Base-by-base conservation (phyloP, 768 basidiomycete species). In the Austroboletus festivus region DNA sequence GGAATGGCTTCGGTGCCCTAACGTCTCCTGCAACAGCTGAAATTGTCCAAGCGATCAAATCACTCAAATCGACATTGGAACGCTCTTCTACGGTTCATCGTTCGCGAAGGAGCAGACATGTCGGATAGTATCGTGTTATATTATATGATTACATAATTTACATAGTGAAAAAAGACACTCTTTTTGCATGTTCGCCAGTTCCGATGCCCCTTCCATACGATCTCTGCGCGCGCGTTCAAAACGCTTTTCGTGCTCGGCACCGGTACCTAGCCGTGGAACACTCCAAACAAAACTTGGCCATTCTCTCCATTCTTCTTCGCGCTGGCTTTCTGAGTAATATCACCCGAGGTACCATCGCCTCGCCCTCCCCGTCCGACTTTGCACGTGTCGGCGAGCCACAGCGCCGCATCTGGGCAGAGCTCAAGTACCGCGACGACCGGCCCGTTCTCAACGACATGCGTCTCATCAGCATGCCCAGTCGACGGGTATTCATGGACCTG, bases 371-470 rank as follows among this genome's bases (percentile, higher is more conserved):
- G 0, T 53, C 60, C 4, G 73, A 73, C 12, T 97, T 93, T 64
- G 59, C 72, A 47, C 53, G 61, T 2, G 83, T 77, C 11, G 71
- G 75, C 52, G 81, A 85, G 24, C 76, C 83, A 1, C 77, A 92
- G 48, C 78, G 78, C 26, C 82, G 93, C 31, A 89, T 98, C 68
- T 96, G 95, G 93, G 90, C 90, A 2, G 82, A 85, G 43, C 82
- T 97, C 55, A 99, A 99, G 71, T 94, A 95, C 72, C 81, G 95
- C 42, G 83, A 91, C 57, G 90, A 96, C 65, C 74, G 80, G 24
- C 90, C 93, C 5, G 91, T 97, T 19, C 74, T 99, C 52, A 74
- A 71, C 44, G 61, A 76, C 55, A 93, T 97, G 85, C 71, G 80
- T 42, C 79, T 95, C 65, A 76, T 98, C 56, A 89, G 86, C 69